Evolutionary conservation across 176 grass and related monocot genomes (phyloP), one percentile per base, ranked within the genome.

Genomic region (Juncus inflexus): DNA sequence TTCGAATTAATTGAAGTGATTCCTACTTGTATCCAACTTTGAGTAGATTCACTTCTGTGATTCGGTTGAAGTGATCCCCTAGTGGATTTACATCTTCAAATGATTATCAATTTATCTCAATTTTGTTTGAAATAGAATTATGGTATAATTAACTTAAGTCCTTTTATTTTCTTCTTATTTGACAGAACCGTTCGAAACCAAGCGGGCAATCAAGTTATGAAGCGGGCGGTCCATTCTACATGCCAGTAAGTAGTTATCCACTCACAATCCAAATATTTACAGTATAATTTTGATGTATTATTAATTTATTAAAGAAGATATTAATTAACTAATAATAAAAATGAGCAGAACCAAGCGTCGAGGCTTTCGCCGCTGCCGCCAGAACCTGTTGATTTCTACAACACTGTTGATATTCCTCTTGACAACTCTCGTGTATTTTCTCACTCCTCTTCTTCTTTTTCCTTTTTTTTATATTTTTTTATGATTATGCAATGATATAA

Each of bases 371-470:
- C 94, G 0, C 88, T 92, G 77, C 85, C 94, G 39, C 88, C 81
- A 68, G 88, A 99, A 42, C 94, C 94, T 66, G 90, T 83, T 14
- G 94, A 83, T 66, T 99, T 99, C 85, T 99, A 99, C 63, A 89
- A 86, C 75, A 86, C 85, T 3, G 72, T 92, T 52, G 85, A 89
- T 71, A 92, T 99, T 75, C 88, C 94, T 79, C 88, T 99, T 73
- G 94, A 76, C 35, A 79, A 80, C 54, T 35, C 42, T 36, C 90
- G 89, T 76, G 88, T 99, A 41, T 50, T 77, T 1, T 53, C 41
- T 35, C 38, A 14, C 1, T 55, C 19, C 47, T 40, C 53, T 59
- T 66, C 74, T 47, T 35, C 83, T 71, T 40, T 9, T 50, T 15
- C 35, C 36, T 38, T 60, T 10, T 41, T 41, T 76, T 58, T 0